phyloP scores from a whole-genome alignment of 1,284 basidiomycete genomes.

The Moniliophthora roreri region DNA sequence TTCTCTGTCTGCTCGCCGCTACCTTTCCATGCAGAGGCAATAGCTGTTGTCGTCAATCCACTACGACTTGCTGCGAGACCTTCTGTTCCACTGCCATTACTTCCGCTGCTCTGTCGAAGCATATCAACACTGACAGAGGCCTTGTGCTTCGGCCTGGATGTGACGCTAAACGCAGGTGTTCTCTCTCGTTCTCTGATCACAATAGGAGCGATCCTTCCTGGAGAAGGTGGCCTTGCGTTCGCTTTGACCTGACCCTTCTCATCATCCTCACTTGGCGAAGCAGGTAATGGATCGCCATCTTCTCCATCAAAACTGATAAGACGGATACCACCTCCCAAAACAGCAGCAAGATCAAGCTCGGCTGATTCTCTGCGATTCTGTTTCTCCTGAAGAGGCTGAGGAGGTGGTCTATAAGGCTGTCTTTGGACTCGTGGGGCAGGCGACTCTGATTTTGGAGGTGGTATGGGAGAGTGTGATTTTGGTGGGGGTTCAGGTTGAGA shows the following conservation, averaged over 20 bases:
- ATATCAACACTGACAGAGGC: constrained; percentile 6
- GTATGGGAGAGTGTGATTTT: not conserved
- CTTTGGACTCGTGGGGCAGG: not conserved
- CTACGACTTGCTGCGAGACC: not conserved
- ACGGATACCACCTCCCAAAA: constrained; percentile 6
- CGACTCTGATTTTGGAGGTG: not conserved
- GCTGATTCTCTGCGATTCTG: not conserved
- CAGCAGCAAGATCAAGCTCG: not conserved
- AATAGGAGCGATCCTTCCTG: constrained; percentile 52
- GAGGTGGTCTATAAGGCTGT: not conserved
- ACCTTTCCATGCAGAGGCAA: not conserved
- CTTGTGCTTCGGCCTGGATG: constrained; percentile 52
- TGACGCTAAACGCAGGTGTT: constrained; percentile 65
- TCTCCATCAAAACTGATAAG: constrained; percentile 1
- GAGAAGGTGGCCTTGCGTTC: constrained; percentile 6
- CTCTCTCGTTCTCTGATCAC: constrained; percentile 62
- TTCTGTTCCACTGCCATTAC: not conserved
- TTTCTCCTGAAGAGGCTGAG: not conserved
- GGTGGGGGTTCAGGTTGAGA: not conserved
- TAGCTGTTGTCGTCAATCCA: not conserved
- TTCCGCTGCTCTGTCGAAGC: not conserved
- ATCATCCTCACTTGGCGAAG: constrained; percentile 14
- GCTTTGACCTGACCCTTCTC: constrained; percentile 7
- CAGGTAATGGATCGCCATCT: not conserved
- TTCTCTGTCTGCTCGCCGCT: not conserved